Percentiles rank a stretch among this genome's conserved stretches.
phyloP scores from a whole-genome alignment of 371 early-diverging fungal species.

The Mortierella sp. region DNA sequence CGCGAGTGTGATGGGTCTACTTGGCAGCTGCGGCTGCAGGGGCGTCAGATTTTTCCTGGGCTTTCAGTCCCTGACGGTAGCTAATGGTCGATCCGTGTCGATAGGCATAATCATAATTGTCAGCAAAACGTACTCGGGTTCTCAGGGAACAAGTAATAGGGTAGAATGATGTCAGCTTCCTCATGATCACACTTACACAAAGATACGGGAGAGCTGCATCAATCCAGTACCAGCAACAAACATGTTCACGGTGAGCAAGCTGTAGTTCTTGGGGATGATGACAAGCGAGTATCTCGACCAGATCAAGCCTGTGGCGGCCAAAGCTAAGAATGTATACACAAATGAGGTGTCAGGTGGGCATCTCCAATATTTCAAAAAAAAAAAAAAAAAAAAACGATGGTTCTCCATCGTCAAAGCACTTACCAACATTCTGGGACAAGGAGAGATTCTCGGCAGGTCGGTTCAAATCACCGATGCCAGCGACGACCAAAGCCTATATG shows the following conservation, averaged over 20 bases:
- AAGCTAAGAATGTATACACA: constrained; percentile 61
- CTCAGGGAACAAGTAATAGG: too few species aligned
- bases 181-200: constrained; percentile 61
- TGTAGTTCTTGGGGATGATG: constrained; percentile 93
- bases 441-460: constrained; percentile 94
- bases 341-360: background rate
- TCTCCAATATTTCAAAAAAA: background rate
- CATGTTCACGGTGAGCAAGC: constrained; percentile 88
- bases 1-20: constrained; percentile 4
- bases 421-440: constrained; percentile 80
- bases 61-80: constrained; percentile 39
- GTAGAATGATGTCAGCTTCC: background rate
- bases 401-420: constrained; percentile 13
- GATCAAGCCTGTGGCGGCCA: constrained; percentile 94
- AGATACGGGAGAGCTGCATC: constrained; percentile 87
- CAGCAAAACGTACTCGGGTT: too few species aligned
- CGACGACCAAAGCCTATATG: constrained; percentile 82
- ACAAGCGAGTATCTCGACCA: constrained; percentile 96
- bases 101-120: too few species aligned
- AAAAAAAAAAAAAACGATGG: background rate
- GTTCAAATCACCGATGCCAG: constrained; percentile 90
- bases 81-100: constrained; percentile 7
- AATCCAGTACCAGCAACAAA: constrained; percentile 92
- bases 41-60: constrained; percentile 3
- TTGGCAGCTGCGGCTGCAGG: constrained; percentile 5